These are phyloP conservation scores for Lactarius hengduanensis DNA, from an alignment of 768 basidiomycete genomes.

Conservation along the genomic window DNA sequence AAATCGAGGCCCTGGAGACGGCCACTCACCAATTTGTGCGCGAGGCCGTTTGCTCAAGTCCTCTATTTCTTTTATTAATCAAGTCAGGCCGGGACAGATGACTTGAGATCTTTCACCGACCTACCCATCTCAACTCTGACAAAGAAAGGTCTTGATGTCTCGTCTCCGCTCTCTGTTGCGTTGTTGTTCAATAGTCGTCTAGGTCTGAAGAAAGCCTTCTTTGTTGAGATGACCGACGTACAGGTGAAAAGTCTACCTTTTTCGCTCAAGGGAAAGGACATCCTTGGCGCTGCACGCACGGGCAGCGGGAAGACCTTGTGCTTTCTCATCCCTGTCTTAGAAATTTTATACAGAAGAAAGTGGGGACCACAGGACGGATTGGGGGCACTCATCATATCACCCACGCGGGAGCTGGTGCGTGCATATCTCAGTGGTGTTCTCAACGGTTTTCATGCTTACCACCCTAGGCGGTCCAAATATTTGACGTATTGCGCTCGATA, in stretches of 20 bases:
- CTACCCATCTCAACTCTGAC: conserved; percentile 27
- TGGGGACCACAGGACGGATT: conserved; percentile 75
- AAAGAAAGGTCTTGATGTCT: conserved; percentile 25
- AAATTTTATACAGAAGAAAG: conserved; percentile 59
- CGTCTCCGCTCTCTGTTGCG: neutral
- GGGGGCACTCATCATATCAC: conserved; percentile 90
- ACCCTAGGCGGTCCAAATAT: conserved; percentile 91
- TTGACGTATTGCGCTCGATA: conserved; percentile 91
- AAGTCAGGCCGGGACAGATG: conserved; percentile 18
- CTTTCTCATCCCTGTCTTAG: conserved; percentile 66
- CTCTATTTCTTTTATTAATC: conserved; percentile 3
- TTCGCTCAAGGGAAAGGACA: conserved; percentile 60
- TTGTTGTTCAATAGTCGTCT: neutral
- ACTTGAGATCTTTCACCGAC: conserved; percentile 25
- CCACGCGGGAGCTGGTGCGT: conserved; percentile 86
- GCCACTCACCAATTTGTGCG: conserved; percentile 26
- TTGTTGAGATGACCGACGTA: conserved; percentile 83
- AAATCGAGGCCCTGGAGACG: conserved; percentile 24
- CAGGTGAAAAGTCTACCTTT: conserved; percentile 60
- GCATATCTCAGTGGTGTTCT: conserved; percentile 22
- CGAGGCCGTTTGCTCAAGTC: neutral
- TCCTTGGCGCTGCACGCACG: conserved; percentile 67
- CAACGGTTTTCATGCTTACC: conserved; percentile 6
- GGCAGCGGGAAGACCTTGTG: conserved; percentile 77
- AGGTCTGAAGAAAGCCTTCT: conserved; percentile 88